Conservation (phyloP, 2,329 filamentous ascomycete genomes). For the Penicillium glabrum region DNA sequence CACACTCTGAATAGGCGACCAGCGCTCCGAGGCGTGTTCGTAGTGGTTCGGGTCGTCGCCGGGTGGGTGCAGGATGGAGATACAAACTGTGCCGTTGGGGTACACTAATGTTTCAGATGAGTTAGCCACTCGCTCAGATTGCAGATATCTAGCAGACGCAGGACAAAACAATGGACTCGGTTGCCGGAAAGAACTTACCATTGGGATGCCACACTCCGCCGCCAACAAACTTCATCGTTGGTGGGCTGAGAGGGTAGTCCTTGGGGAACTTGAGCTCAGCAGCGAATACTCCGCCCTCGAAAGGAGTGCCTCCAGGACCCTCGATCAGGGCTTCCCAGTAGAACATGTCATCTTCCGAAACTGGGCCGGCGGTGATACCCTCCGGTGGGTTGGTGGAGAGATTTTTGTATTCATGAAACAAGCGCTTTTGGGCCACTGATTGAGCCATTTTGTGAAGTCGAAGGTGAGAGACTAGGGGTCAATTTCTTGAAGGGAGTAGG, state of each 20-base stretch:
- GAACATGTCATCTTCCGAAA: constrained; percentile 92
- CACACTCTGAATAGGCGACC: constrained; percentile 94
- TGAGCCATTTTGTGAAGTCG: constrained; percentile 40
- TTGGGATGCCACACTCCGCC: constrained; percentile 93
- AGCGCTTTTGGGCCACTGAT: constrained; percentile 66
- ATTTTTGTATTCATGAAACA: constrained; percentile 94
- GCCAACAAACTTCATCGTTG: constrained; percentile 91
- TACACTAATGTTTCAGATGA: constrained; percentile 64
- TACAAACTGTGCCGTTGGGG: constrained; percentile 87
- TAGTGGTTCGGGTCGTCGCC: constrained; percentile 98
- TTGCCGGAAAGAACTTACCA: constrained; percentile 51
- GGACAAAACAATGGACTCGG: background rate
- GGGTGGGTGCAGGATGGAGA: constrained; percentile 94
- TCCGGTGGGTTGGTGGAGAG: constrained; percentile 95
- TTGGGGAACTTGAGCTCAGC: constrained; percentile 93
- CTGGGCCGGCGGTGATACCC: constrained; percentile 90
- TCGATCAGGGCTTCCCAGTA: constrained; percentile 96
- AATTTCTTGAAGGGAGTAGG: constrained; percentile 2
- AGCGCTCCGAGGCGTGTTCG: constrained; percentile 91
- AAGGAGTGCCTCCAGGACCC: constrained; percentile 92
- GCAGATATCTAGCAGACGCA: background rate
- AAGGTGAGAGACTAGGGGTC: background rate
- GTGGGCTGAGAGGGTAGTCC: constrained; percentile 95
- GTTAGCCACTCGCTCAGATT: background rate
- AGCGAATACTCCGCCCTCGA: constrained; percentile 92